phyloP scores from a whole-genome alignment of 176 grass and related monocot species.

The Aechmea fasciata region DNA sequence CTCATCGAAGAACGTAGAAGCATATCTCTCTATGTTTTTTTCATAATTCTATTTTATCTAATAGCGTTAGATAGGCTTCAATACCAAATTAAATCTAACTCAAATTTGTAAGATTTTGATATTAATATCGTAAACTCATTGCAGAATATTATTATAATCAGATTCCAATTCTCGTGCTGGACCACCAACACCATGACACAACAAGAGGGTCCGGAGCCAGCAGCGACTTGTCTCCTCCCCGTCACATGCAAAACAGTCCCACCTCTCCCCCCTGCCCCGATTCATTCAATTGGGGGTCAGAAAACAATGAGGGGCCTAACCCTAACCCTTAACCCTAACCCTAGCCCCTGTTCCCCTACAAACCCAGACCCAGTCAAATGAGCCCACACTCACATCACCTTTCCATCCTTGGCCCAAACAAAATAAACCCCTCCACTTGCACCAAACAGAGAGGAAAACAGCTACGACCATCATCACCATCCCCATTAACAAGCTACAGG shows the following conservation, averaged over 20 bases:
- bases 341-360: neutral
- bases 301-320: neutral
- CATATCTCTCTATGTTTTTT: too few species aligned
- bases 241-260: neutral
- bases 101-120: too few species aligned
- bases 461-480: neutral
- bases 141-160: too few species aligned
- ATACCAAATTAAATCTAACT: too few species aligned
- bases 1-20: too few species aligned
- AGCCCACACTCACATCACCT: neutral
- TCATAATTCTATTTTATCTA: too few species aligned
- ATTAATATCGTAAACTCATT: too few species aligned
- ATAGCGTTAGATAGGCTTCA: too few species aligned
- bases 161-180: too few species aligned
- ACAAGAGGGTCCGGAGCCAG: neutral
- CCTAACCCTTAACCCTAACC: neutral
- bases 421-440: neutral
- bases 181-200: too few species aligned
- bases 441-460: neutral
- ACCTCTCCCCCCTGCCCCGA: neutral
- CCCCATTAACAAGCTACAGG: neutral
- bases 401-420: neutral
- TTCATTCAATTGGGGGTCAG: neutral
- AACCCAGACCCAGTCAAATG: neutral
- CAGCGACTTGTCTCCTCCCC: neutral